phyloP scores from a whole-genome alignment of 106 monocot species.

The Posidonia australis region DNA sequence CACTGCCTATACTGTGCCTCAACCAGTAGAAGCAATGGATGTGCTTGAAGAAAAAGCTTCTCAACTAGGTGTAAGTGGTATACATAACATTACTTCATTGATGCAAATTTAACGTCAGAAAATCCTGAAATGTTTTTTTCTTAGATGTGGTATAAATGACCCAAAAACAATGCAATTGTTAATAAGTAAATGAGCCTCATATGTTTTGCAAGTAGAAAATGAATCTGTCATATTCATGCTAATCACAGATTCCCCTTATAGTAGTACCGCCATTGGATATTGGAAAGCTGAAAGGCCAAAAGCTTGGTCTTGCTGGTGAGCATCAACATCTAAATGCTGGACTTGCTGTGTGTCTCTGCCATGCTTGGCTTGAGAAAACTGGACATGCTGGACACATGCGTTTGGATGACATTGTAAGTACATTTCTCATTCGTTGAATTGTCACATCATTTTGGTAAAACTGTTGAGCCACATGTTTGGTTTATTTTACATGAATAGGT shows the following conservation, averaged over 20 bases:
- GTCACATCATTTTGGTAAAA: neutral
- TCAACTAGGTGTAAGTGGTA: slow-evolving; percentile 39
- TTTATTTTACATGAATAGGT: neutral
- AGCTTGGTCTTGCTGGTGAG: slow-evolving; percentile 79
- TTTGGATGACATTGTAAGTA: slow-evolving; percentile 1
- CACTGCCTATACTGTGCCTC: slow-evolving; percentile 60
- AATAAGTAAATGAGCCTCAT: neutral
- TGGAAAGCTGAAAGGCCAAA: slow-evolving; percentile 28
- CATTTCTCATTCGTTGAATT: neutral
- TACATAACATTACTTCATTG: too few relatives aligned
- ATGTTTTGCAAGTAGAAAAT: neutral
- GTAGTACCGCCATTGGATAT: slow-evolving; percentile 42
- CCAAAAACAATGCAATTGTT: neutral
- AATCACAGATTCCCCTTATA: slow-evolving; percentile 47
- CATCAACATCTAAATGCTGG: slow-evolving; percentile 90
- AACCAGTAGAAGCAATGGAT: slow-evolving; percentile 60
- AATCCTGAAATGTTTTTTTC: neutral
- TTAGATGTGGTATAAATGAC: neutral
- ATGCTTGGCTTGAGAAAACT: slow-evolving; percentile 57
- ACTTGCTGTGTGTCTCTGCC: slow-evolving; percentile 78
- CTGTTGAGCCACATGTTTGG: too few relatives aligned
- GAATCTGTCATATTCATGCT: neutral
- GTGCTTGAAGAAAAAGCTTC: slow-evolving; percentile 51
- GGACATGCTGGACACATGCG: neutral
- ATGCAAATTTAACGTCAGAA: too few relatives aligned